Percentiles rank a stretch among this genome's conserved stretches.
These are phyloP conservation scores for Phalaenopsis equestris DNA, from an alignment of 106 monocot genomes.

Conservation along the genomic window DNA sequence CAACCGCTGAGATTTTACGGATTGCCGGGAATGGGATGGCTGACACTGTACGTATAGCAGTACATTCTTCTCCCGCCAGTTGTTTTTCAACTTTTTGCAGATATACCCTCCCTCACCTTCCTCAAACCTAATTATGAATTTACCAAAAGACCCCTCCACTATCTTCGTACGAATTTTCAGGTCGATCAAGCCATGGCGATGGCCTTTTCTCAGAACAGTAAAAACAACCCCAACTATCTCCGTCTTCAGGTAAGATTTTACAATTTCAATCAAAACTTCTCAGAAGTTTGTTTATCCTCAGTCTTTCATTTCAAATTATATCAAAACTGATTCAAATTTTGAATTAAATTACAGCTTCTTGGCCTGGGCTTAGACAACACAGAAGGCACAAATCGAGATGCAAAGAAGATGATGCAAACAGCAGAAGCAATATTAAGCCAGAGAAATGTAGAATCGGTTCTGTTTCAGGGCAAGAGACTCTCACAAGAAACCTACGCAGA, in stretches of 20 bases:
- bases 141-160: not conserved
- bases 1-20: slow-evolving; percentile 9
- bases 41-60: slow-evolving; percentile 27
- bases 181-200: slow-evolving; percentile 26
- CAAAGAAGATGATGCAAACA: not conserved
- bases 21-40: slow-evolving; percentile 23
- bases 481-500: slow-evolving; percentile 4
- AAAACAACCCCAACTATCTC: slow-evolving; percentile 15
- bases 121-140: not conserved
- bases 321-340: too few species aligned
- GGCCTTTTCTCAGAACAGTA: slow-evolving; percentile 11
- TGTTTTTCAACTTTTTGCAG: not conserved
- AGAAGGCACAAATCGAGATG: not conserved
- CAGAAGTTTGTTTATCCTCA: not conserved
- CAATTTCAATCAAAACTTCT: not conserved
- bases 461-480: slow-evolving; percentile 19
- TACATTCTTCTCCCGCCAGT: slow-evolving; percentile 3
- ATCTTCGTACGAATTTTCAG: not conserved
- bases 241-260: slow-evolving; percentile 19
- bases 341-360: not conserved
- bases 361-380: not conserved
- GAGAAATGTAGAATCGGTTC: slow-evolving; percentile 16
- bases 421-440: slow-evolving; percentile 10
- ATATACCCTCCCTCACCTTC: not conserved
- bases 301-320: not conserved